phyloP scores from a whole-genome alignment of 192 early-diverging fungal genomes.

The Coemansia sp. region DNA sequence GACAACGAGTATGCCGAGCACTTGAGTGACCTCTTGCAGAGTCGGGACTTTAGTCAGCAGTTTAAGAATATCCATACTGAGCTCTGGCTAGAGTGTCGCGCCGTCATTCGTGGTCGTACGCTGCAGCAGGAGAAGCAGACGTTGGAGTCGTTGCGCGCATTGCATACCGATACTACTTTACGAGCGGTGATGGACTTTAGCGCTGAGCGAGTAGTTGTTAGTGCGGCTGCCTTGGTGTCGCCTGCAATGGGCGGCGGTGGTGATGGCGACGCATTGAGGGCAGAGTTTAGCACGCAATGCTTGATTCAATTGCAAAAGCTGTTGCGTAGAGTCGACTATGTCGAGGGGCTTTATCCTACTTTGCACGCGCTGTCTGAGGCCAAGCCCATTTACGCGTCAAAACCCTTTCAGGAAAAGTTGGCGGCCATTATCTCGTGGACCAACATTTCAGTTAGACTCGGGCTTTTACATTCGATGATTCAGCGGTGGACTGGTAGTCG shows the following conservation, averaged over 20 bases:
- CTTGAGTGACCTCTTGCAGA: slow-evolving; percentile 31
- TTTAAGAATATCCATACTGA: slow-evolving; percentile 53
- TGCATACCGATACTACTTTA: slow-evolving; percentile 35
- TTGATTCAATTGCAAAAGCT: slow-evolving; percentile 67
- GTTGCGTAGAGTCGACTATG: slow-evolving; percentile 72
- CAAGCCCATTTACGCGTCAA: slow-evolving; percentile 69
- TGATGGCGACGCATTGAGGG: not conserved
- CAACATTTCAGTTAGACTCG: slow-evolving; percentile 68
- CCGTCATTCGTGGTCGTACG: slow-evolving; percentile 62
- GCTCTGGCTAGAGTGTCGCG: slow-evolving; percentile 76
- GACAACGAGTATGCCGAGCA: slow-evolving; percentile 33
- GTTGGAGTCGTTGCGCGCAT: slow-evolving; percentile 62
- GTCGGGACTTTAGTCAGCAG: slow-evolving; percentile 51
- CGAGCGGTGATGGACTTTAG: slow-evolving; percentile 69
- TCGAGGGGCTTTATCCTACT: slow-evolving; percentile 78
- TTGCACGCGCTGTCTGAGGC: slow-evolving; percentile 60
- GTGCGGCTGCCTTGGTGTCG: not conserved
- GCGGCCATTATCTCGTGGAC: slow-evolving; percentile 78
- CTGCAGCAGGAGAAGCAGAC: slow-evolving; percentile 65
- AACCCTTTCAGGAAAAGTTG: slow-evolving; percentile 66
- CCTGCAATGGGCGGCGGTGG: not conserved
- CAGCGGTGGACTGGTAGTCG: slow-evolving; percentile 79
- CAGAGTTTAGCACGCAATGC: slow-evolving; percentile 41
- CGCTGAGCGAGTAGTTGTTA: slow-evolving; percentile 30
- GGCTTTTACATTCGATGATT: slow-evolving; percentile 72